Evolutionary conservation across 2,329 filamentous ascomycete genomes (phyloP).

Genomic region (Aureobasidium mangrovei): DNA sequence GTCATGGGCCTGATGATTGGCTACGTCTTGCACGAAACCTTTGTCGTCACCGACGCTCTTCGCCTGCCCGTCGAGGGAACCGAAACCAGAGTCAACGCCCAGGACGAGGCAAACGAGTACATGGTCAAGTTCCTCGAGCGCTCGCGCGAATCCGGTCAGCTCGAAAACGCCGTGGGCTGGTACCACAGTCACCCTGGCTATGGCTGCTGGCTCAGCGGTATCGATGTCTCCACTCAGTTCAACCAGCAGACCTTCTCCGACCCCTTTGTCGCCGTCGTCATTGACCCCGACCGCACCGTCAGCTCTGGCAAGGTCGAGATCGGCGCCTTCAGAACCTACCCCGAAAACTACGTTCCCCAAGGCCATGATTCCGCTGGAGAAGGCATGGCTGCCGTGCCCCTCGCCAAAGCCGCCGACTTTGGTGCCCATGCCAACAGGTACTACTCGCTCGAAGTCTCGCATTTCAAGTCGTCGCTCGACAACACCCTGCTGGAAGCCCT

Average conservation of each 20-base stretch:
- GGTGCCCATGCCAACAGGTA: constrained; percentile 86
- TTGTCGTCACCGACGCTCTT: constrained; percentile 91
- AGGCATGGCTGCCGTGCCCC: constrained; percentile 68
- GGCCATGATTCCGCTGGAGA: constrained; percentile 27
- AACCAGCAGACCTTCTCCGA: constrained; percentile 80
- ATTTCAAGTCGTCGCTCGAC: constrained; percentile 91
- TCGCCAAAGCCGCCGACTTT: constrained; percentile 93
- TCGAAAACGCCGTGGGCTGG: constrained; percentile 94
- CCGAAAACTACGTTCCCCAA: constrained; percentile 58
- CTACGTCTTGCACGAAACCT: constrained; percentile 74
- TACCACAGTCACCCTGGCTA: constrained; percentile 98
- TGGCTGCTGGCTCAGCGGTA: constrained; percentile 94
- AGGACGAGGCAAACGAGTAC: constrained; percentile 94
- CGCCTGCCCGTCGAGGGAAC: constrained; percentile 92
- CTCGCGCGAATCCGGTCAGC: constrained; percentile 64
- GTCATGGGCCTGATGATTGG: constrained; percentile 98
- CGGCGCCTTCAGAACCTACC: constrained; percentile 88
- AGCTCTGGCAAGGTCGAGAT: constrained; percentile 94
- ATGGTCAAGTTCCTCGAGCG: constrained; percentile 76
- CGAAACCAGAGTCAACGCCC: constrained; percentile 95
- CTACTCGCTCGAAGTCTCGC: constrained; percentile 82
- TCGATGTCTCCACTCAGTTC: constrained; percentile 83
- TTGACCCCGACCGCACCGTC: constrained; percentile 92
- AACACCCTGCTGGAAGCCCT: constrained; percentile 75
- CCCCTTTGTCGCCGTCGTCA: constrained; percentile 90